phyloP scores from a whole-genome alignment of 2,329 filamentous ascomycete species.

The Xylaria arbuscula region DNA sequence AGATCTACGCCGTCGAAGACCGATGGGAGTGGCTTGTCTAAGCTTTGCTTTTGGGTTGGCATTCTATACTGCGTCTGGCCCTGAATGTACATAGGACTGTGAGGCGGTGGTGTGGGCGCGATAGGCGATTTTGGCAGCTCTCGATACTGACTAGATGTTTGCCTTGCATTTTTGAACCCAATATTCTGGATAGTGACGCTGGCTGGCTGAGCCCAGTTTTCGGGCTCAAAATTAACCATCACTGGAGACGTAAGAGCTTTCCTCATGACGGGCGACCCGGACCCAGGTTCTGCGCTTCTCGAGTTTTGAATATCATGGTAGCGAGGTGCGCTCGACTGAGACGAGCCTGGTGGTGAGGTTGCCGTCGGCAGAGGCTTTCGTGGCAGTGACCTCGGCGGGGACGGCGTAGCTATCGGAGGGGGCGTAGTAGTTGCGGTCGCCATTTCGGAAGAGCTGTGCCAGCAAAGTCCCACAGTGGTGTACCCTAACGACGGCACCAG shows the following conservation, averaged over 20 bases:
- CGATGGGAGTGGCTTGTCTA: slow-evolving; percentile 39
- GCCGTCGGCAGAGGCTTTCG: slow-evolving; percentile 46
- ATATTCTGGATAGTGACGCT: slow-evolving; percentile 63
- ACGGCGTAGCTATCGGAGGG: slow-evolving; percentile 44
- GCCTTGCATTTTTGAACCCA: slow-evolving; percentile 42
- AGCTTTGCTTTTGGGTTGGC: slow-evolving; percentile 33
- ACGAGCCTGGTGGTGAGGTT: slow-evolving; percentile 51
- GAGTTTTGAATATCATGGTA: slow-evolving; percentile 35
- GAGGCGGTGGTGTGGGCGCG: slow-evolving; percentile 55
- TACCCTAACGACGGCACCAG: slow-evolving; percentile 32
- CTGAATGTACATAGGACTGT: slow-evolving; percentile 45
- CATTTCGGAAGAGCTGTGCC: slow-evolving; percentile 43
- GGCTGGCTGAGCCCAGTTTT: slow-evolving; percentile 64
- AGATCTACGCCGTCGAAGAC: slow-evolving; percentile 39
- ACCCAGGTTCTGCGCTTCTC: slow-evolving; percentile 21
- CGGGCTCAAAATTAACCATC: slow-evolving; percentile 64
- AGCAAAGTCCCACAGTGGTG: slow-evolving; percentile 39
- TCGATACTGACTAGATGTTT: slow-evolving; percentile 41
- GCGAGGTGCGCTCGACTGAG: slow-evolving; percentile 49
- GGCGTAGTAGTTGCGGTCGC: slow-evolving; percentile 47
- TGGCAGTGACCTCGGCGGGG: slow-evolving; percentile 46
- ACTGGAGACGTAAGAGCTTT: slow-evolving; percentile 67
- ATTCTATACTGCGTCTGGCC: slow-evolving; percentile 36
- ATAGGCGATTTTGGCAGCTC: slow-evolving; percentile 51
- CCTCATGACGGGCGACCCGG: slow-evolving; percentile 58